A percentile compares a stretch with the other conserved stretches of the same genome.
These are phyloP conservation scores for Ploettnerulaceae sp. DNA, from an alignment of 2,329 filamentous ascomycete species.

Conservation along the genomic window DNA sequence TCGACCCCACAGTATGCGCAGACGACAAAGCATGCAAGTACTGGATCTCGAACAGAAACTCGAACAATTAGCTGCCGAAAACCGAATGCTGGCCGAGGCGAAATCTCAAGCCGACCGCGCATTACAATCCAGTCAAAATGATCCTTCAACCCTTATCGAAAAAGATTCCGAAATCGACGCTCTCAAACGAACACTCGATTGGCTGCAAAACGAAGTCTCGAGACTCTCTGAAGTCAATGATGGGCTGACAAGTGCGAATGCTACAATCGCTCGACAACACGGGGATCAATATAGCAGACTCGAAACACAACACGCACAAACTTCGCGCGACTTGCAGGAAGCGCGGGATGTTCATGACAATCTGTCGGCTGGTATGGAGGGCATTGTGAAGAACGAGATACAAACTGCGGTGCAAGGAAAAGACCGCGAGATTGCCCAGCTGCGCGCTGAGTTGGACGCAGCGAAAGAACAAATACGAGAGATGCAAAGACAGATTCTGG, in stretches of 20 bases:
- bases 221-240: constrained; percentile 80
- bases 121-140: constrained; percentile 55
- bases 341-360: constrained; percentile 59
- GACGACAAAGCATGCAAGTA: constrained; percentile 95
- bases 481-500: constrained; percentile 54
- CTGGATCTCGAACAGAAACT: constrained; percentile 84
- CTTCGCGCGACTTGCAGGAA: constrained; percentile 64
- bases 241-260: constrained; percentile 70
- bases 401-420: constrained; percentile 68
- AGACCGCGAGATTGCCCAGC: constrained; percentile 73
- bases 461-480: constrained; percentile 59
- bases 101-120: constrained; percentile 64
- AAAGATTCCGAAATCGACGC: constrained; percentile 83
- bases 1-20: constrained; percentile 90
- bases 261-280: constrained; percentile 70
- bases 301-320: constrained; percentile 60
- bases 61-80: constrained; percentile 81
- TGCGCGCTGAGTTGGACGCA: constrained; percentile 71
- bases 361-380: constrained; percentile 58
- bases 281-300: constrained; percentile 65
- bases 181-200: constrained; percentile 72
- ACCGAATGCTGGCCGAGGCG: constrained; percentile 70
- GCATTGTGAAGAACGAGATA: constrained; percentile 56
- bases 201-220: constrained; percentile 75
- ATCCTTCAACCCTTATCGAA: constrained; percentile 68